These are phyloP conservation scores for Mucor ambiguus DNA, from an alignment of 371 early-diverging fungal genomes.

Conservation along the genomic window DNA sequence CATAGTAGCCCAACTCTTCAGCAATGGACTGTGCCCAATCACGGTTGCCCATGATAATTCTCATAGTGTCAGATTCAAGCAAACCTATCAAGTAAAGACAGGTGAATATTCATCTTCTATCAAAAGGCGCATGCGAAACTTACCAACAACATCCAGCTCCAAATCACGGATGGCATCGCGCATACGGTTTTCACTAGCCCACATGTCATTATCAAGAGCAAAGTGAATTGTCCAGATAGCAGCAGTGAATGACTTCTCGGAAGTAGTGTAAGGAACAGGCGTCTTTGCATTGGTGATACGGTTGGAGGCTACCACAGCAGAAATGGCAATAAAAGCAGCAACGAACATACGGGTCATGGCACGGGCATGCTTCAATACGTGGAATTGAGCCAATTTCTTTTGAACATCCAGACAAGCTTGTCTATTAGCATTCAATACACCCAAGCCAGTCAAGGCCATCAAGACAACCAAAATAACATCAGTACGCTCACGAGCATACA, in stretches of 20 bases:
- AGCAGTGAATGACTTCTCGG: conserved; percentile 74
- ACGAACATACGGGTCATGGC: conserved; percentile 35
- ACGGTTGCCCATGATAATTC: conserved; percentile 87
- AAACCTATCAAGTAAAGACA: conserved; percentile 43
- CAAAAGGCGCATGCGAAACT: not conserved
- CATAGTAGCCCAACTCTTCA: conserved; percentile 77
- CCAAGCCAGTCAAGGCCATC: conserved; percentile 54
- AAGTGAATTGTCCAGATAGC: conserved; percentile 91
- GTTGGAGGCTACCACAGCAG: conserved; percentile 38
- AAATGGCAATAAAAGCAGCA: conserved; percentile 31
- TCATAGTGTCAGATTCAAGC: conserved; percentile 78
- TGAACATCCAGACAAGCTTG: conserved; percentile 25
- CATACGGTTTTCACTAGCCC: conserved; percentile 77
- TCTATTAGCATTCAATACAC: conserved; percentile 50
- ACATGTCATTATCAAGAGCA: conserved; percentile 84
- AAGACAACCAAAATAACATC: conserved; percentile 63
- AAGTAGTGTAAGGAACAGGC: conserved; percentile 64
- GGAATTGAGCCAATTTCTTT: conserved; percentile 37
- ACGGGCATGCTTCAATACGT: conserved; percentile 42
- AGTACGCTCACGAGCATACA: conserved; percentile 73
- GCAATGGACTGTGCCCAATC: conserved; percentile 83
- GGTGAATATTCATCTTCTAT: not conserved
- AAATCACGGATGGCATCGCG: conserved; percentile 77
- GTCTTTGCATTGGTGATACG: conserved; percentile 36
- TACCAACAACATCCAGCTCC: conserved; percentile 80